Evolutionary conservation across 225 moss, liverwort and hornwort species (phyloP), one percentile per base, ranked within the genome.

Genomic region (Polytrichum commune): DNA sequence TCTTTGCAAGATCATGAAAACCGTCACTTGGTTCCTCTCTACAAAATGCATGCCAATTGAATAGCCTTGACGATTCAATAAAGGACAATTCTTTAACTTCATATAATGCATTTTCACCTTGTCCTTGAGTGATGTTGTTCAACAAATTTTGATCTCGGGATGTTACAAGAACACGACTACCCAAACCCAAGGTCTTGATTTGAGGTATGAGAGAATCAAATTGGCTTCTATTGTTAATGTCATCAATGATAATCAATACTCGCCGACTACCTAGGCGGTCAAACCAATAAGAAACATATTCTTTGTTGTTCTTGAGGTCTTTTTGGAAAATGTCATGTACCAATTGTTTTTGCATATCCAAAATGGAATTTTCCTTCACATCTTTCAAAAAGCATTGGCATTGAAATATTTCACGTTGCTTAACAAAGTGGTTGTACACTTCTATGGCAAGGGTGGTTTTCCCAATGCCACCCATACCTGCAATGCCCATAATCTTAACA

Each of bases 21-120:
- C 53, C 66, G 19, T 58, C n/a, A 28, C 29, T 73, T 13, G 56
- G 54, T 55, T 18, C 30, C 29, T 66, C 30, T 16, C n/a, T 66
- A 18, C 56, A 19, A 66, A 73, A 73, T 22, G 73, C 73, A 73
- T 73, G 66, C 54, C 73, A 65, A 33, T 73, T 73, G 73, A 73
- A 73, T 7, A 73, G 57, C 55, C 25, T 55, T 22, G 55, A 55
- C 7, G 66, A 65, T 18, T 73, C 29, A 10, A 32, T 20, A 22
- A 1, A 10, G 0, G 54, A 66, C 20, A 73, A n/a, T 18, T 29
- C 29, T 25, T 54, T 28, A 29, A 73, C 55, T 73, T 73, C 57
- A 33, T 55, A 56, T 32, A 32, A 32, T 32, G 32, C 32, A 8
- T 32, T 32, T 32, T 32, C 32, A 32, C 32, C 8, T 32, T 32